Evolutionary conservation across 495 filamentous ascomycete genomes (phyloP), one percentile per base, ranked within the genome.

Genomic region (Jackrogersella minutella): DNA sequence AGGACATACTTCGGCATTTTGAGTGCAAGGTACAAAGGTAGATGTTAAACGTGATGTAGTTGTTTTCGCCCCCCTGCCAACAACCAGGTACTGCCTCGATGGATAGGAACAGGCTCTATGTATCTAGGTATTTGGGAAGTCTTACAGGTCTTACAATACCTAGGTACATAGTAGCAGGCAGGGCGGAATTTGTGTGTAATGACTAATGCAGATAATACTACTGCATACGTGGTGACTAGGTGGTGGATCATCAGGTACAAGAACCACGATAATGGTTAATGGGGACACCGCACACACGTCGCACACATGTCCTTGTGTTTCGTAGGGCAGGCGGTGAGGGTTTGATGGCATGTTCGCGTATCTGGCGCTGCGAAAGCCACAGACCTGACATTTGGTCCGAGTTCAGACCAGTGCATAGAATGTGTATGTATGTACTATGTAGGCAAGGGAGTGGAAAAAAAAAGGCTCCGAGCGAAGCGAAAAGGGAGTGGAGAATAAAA

Each of bases 201-300:
- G 66, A 62, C 66, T 58, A 65, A 69, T 65, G 66, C 61, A 65
- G 50, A 64, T 64, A 69, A 65, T 64, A 50, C 16, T 62, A 21
- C 50, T 56, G 66, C 61, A 65, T 69, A 69, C 66, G 66, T 69
- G 66, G 66, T 64, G 62, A 56, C 44, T 52, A 57, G 61, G 44
- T 33, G 55, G 56, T 69, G 66, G 66, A 69, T 69, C 66, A 69
- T 69, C 66, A 69, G 66, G 66, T 69, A 69, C 66, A 64, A 65
- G 60, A 65, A 65, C 66, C 66, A 58, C 66, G 66, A 69, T 69
- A 69, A 69, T 69, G 61, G 66, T 21, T 60, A 46, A 40, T 53
- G 49, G 60, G 61, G 37, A 61, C 44, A 51, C 62, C 33, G 54
- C 49, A 64, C 52, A 28, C 21, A 51, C 21, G 43, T 62, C 16